These are phyloP conservation scores for Aleurites moluccanus DNA, from an alignment of 441 rosid species.

Conservation along the genomic window DNA sequence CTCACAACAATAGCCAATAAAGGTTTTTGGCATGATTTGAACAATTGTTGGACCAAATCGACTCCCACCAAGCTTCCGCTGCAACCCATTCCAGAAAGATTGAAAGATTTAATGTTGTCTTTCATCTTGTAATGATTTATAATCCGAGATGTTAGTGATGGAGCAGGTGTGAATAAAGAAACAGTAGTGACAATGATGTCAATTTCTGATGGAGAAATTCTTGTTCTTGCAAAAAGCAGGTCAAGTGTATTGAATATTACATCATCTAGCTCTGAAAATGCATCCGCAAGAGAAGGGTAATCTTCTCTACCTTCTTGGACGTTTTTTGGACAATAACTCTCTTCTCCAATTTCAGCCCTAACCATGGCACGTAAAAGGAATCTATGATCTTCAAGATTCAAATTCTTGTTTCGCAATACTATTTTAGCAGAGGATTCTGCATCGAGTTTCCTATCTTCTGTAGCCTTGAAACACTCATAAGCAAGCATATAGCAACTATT, in stretches of 20 bases:
- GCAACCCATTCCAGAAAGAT: slow-evolving; percentile 69
- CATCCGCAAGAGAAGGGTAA: slow-evolving; percentile 40
- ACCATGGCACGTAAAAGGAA: slow-evolving; percentile 54
- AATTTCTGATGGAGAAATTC: slow-evolving; percentile 49
- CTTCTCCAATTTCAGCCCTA: slow-evolving; percentile 63
- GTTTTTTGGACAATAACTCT: slow-evolving; percentile 51
- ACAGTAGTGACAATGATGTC: slow-evolving; percentile 57
- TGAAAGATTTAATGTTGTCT: slow-evolving; percentile 46
- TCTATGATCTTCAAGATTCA: slow-evolving; percentile 45
- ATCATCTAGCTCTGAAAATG: slow-evolving; percentile 49
- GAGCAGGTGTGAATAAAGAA: slow-evolving; percentile 53
- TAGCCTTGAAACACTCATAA: slow-evolving; percentile 62
- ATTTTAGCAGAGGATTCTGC: slow-evolving; percentile 41
- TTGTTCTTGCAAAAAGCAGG: slow-evolving; percentile 45
- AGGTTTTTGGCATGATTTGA: slow-evolving; percentile 37
- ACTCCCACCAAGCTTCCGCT: slow-evolving; percentile 56
- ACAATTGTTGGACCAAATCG: slow-evolving; percentile 43
- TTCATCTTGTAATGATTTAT: slow-evolving; percentile 62
- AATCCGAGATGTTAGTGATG: slow-evolving; percentile 55
- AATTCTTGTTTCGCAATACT: slow-evolving; percentile 44
- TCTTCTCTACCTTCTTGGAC: slow-evolving; percentile 53
- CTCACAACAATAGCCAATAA: slow-evolving; percentile 52
- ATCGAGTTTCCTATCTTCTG: slow-evolving; percentile 52
- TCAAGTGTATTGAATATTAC: slow-evolving; percentile 44
- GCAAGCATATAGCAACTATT: slow-evolving; percentile 59